These are phyloP conservation scores for Biscogniauxia mediterranea DNA, from an alignment of 2,329 filamentous ascomycete genomes.

Conservation along the genomic window DNA sequence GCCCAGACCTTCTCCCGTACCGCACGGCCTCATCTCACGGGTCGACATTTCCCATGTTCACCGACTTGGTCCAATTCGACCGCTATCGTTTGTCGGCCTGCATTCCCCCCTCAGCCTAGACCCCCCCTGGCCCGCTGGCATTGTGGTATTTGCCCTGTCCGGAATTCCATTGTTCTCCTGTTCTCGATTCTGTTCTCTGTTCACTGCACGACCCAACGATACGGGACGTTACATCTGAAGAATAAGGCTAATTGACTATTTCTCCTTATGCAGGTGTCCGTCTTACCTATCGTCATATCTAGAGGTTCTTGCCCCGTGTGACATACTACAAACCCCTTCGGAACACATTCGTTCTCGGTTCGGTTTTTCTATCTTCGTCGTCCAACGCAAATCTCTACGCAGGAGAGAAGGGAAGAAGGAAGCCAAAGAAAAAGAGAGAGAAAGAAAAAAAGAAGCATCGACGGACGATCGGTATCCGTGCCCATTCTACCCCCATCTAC, in stretches of 20 bases:
- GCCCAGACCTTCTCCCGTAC: constrained; percentile 4
- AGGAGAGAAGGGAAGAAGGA: neutral
- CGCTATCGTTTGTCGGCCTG: neutral
- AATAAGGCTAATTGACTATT: constrained; percentile 33
- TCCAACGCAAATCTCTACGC: constrained; percentile 5
- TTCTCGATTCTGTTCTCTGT: constrained; percentile 1
- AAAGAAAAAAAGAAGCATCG: neutral
- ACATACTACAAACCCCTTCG: constrained; percentile 14
- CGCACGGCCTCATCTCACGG: neutral
- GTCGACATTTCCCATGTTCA: constrained; percentile 5
- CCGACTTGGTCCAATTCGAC: constrained; percentile 3
- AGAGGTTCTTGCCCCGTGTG: constrained; percentile 12
- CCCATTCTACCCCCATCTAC: constrained; percentile 4
- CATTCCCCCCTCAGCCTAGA: neutral
- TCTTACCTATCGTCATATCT: constrained; percentile 24
- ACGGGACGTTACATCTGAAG: constrained; percentile 29
- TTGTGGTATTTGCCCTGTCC: neutral
- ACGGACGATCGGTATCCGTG: constrained; percentile 11
- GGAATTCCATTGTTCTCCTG: neutral
- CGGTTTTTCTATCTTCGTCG: constrained; percentile 6
- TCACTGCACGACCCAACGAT: constrained; percentile 17
- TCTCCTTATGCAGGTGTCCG: constrained; percentile 38
- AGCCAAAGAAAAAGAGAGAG: too few species aligned
- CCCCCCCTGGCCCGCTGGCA: neutral
- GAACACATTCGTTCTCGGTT: constrained; percentile 8